Base-by-base conservation (phyloP, 225 moss, liverwort and hornwort genomes). In the Pseudisothecium myosuroides region DNA sequence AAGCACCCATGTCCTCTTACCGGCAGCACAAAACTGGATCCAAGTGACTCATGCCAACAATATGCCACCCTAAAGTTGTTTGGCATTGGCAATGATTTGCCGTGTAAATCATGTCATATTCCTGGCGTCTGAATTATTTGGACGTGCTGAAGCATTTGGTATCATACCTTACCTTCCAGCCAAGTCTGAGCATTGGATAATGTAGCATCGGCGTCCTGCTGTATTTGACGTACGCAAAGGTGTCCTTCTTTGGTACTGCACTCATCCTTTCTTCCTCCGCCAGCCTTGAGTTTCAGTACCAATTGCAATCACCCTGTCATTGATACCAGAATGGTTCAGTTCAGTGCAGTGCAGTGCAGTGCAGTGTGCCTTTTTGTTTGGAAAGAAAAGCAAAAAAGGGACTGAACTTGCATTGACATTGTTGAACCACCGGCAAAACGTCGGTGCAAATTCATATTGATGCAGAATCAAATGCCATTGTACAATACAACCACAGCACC, bases 161-260 rank as follows among this genome's bases (percentile, higher is more conserved):
- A 45, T n/a, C n/a, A 4, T 14, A 17, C 4, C 22, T 20, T 75
- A 12, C 54, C 54, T 54, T 54, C 5, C 54, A 17, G 54, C 54
- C 52, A 5, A 17, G 5, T 34, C 31, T 79, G 78, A 56, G 79
- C 58, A 78, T 5, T n/a, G 78, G 78, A 56, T 39, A 31, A n/a
- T 15, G 24, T 23, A 23, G 88, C 61, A 29, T 32, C 16, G 18
- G 69, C 14, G 29, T 63, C 54, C 63, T 23, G 81, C 17, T 89
- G 31, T 34, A 23, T 81, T 81, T 22, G 49, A n/a, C 21, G 81
- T 90, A 82, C 90, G 11, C 82, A n/a, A 56, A 85, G 73, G 81
- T 89, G 89, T 89, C 83, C 90, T 76, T 52, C 39, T 76, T 82
- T 9, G 60, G 90, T 90, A 90, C 87, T 68, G 76, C 36, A 68